Evolutionary conservation across 257 asterid species (phyloP).

Genomic region (Nicotiana obtusifolia): DNA sequence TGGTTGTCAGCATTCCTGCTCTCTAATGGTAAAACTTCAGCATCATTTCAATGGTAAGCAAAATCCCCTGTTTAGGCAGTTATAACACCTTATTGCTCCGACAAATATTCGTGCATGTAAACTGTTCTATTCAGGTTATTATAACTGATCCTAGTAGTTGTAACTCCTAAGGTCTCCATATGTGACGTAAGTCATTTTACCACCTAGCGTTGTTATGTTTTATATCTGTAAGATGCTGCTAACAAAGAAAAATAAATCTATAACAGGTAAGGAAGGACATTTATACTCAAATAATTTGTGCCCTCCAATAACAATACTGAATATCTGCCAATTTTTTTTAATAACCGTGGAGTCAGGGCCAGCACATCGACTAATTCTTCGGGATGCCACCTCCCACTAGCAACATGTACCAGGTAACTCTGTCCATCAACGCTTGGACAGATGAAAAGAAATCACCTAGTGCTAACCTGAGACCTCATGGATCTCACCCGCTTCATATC

Average conservation of each 20-base stretch:
- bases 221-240: not conserved
- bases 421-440: too few relatives aligned
- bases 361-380: too few relatives aligned
- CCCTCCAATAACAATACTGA: not conserved
- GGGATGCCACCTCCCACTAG: too few relatives aligned
- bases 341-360: too few relatives aligned
- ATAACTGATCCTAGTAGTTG: not conserved
- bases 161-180: not conserved
- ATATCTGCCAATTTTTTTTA: not conserved
- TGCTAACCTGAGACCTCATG: too few relatives aligned
- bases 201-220: not conserved
- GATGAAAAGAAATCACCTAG: too few relatives aligned
- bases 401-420: too few relatives aligned
- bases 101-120: not conserved
- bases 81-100: not conserved
- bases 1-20: not conserved
- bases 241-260: not conserved
- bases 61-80: not conserved
- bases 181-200: not conserved
- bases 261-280: not conserved
- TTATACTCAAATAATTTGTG: not conserved
- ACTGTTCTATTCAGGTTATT: not conserved
- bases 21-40: not conserved
- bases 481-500: too few relatives aligned
- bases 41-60: constrained; percentile 2